Conservation (phyloP, 768 basidiomycete genomes). For the Cubamyces lactineus region DNA sequence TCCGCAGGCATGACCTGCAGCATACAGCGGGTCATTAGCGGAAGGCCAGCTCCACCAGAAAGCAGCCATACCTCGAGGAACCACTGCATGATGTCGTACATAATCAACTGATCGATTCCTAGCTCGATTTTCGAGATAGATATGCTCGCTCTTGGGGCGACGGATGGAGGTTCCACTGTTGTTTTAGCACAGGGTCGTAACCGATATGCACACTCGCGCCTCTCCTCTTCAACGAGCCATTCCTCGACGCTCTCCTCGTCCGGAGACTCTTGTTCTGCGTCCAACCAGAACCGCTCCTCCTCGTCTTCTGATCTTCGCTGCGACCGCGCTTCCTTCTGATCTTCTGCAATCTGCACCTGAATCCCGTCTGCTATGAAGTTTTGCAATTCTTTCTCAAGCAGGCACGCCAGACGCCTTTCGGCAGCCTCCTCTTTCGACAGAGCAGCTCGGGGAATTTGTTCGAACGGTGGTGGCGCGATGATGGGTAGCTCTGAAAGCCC, state of each 20-base stretch:
- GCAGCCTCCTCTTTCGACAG: constrained; percentile 46
- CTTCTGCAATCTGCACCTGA: background rate
- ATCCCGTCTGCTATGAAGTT: constrained; percentile 44
- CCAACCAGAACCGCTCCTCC: constrained; percentile 30
- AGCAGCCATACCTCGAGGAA: constrained; percentile 44
- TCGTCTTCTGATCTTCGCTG: background rate
- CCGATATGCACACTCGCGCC: background rate
- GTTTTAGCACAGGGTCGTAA: background rate
- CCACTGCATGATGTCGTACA: constrained; percentile 46
- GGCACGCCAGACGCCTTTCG: constrained; percentile 44
- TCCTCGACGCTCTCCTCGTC: background rate
- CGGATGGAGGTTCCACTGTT: background rate
- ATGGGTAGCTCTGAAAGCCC: constrained; percentile 43
- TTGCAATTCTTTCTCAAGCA: constrained; percentile 46
- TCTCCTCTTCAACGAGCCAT: background rate
- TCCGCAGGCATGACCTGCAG: constrained; percentile 27
- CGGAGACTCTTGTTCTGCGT: background rate
- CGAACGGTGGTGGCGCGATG: constrained; percentile 53
- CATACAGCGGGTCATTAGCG: background rate
- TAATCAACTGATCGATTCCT: constrained; percentile 40
- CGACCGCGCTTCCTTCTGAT: background rate
- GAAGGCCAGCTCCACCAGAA: background rate
- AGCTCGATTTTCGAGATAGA: constrained; percentile 1
- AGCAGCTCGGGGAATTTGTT: constrained; percentile 37
- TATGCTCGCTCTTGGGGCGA: background rate